These are phyloP conservation scores for Caloboletus firmus DNA, from an alignment of 1,284 basidiomycete species.

Conservation along the genomic window DNA sequence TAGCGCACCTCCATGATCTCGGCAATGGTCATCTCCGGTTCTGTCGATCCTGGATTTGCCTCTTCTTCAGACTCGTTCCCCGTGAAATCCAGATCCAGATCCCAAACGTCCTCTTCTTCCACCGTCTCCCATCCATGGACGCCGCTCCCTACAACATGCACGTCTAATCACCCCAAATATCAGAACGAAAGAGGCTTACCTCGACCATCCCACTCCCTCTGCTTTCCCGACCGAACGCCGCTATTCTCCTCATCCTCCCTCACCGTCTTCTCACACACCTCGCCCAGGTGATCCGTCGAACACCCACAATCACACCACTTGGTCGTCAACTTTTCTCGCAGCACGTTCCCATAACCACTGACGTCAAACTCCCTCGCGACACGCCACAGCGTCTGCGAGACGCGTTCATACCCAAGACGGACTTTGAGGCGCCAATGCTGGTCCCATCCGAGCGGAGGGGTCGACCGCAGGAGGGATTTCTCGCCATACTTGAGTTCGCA, in stretches of 20 bases:
- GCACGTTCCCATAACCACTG: constrained; percentile 62
- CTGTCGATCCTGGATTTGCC: constrained; percentile 37
- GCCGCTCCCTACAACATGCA: constrained; percentile 45
- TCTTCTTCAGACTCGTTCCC: constrained; percentile 50
- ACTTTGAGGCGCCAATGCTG: constrained; percentile 57
- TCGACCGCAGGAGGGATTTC: constrained; percentile 33
- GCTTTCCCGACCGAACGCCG: constrained; percentile 56
- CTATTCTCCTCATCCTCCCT: constrained; percentile 62
- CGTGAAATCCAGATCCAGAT: constrained; percentile 62
- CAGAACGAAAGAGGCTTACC: constrained; percentile 37
- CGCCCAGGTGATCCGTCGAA: constrained; percentile 69
- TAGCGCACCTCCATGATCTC: constrained; percentile 72
- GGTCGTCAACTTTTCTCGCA: constrained; percentile 64
- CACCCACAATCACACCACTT: constrained; percentile 79
- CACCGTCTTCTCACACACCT: constrained; percentile 69
- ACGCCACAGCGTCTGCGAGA: constrained; percentile 61
- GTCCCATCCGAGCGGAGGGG: constrained; percentile 45
- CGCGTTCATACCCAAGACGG: constrained; percentile 58
- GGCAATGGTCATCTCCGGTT: constrained; percentile 60
- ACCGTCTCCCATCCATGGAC: constrained; percentile 66
- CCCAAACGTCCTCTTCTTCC: constrained; percentile 73
- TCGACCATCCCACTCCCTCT: constrained; percentile 68
- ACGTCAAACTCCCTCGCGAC: constrained; percentile 69
- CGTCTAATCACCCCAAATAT: neutral
- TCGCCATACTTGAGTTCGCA: constrained; percentile 51